A percentile compares a stretch with the other conserved stretches of the same genome.
These are phyloP conservation scores for Penicillium ucsense DNA, from an alignment of 495 filamentous ascomycete species.

Conservation along the genomic window DNA sequence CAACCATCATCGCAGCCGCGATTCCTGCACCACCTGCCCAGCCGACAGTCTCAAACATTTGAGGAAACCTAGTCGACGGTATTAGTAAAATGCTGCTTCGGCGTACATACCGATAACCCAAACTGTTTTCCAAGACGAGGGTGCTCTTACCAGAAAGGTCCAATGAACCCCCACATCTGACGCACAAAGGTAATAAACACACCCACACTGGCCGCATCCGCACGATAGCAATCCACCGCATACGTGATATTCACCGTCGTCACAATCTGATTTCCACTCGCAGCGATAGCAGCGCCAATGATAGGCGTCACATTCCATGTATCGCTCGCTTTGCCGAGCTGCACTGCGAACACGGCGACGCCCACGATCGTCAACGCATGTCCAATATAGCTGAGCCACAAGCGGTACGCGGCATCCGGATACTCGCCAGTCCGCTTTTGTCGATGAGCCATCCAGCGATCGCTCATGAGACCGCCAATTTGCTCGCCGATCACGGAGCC, in stretches of 20 bases:
- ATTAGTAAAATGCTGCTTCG: background rate
- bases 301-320: constrained; percentile 43
- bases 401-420: constrained; percentile 35
- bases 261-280: constrained; percentile 46
- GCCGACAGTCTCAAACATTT: constrained; percentile 39
- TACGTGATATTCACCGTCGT: constrained; percentile 49
- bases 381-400: constrained; percentile 47
- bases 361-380: constrained; percentile 38
- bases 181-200: constrained; percentile 49
- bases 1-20: constrained; percentile 32
- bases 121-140: background rate
- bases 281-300: constrained; percentile 41
- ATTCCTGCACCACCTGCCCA: constrained; percentile 32
- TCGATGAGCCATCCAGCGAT: constrained; percentile 38
- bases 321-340: constrained; percentile 27
- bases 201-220: constrained; percentile 41
- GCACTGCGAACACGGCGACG: constrained; percentile 41
- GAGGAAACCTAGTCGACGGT: constrained; percentile 31
- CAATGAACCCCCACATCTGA: constrained; percentile 49
- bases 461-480: constrained; percentile 40
- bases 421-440: constrained; percentile 13
- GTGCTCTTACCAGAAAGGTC: constrained; percentile 41
- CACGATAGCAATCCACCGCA: constrained; percentile 42
- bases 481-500: constrained; percentile 48
- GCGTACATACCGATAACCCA: too few species aligned